These are phyloP conservation scores for Colletotrichum lini DNA, from an alignment of 2,329 filamentous ascomycete genomes.

Conservation along the genomic window DNA sequence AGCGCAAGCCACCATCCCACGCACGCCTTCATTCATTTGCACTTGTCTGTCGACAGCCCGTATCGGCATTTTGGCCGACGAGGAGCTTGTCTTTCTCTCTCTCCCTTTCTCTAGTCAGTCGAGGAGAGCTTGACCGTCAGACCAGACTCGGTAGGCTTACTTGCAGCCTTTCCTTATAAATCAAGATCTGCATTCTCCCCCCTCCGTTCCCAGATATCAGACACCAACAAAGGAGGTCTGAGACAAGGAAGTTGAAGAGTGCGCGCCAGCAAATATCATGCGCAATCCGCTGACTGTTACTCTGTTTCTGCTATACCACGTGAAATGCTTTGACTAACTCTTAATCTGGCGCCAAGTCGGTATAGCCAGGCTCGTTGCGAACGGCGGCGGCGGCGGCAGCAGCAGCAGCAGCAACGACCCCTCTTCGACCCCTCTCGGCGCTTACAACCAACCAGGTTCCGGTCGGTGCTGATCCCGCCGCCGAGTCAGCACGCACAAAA, in stretches of 20 bases:
- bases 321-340: conserved; percentile 39
- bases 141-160: conserved; percentile 41
- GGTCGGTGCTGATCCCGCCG: conserved; percentile 12
- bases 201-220: conserved; percentile 3
- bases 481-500: conserved; percentile 54
- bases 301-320: conserved; percentile 28
- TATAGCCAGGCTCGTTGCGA: conserved; percentile 14
- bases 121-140: background rate
- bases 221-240: conserved; percentile 2
- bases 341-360: conserved; percentile 8
- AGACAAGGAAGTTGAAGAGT: background rate
- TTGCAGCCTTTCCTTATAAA: conserved; percentile 40
- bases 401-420: conserved; percentile 6
- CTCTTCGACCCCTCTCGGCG: background rate
- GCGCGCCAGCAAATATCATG: background rate
- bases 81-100: background rate
- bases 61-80: conserved; percentile 3
- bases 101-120: background rate
- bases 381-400: background rate
- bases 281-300: background rate
- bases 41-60: background rate
- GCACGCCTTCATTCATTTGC: background rate
- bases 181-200: conserved; percentile 17
- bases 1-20: conserved; percentile 28
- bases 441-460: conserved; percentile 15